Base-by-base conservation (phyloP, 179 eudicot species). In the Vitellaria paradoxa region DNA sequence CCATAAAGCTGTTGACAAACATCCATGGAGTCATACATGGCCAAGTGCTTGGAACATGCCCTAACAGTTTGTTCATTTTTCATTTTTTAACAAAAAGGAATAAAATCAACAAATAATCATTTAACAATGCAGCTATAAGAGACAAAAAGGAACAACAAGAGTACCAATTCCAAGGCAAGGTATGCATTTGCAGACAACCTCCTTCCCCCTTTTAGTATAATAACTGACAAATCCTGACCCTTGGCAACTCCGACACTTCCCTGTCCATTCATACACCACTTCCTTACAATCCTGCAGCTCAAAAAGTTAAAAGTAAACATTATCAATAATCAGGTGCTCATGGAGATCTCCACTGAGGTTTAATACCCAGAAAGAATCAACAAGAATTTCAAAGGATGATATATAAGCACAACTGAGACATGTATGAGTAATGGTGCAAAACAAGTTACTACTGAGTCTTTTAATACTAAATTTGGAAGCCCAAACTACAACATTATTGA, bases 221-320 rank as follows among this genome's bases (percentile, higher is more conserved):
- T 91, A 93, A 85, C 92, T 86, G 67, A 85, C 83, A 77, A 76
- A 86, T 20, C 99, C 99, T 20, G 96, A 68, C 62, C 98, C 99
- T 88, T 91, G 97, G 78, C 99, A 96, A 87, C 99, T 93, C 70
- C 97, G 89, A 81, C 99, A 96, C 81, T 88, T 88, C 20, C 99
- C 99, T 20, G 98, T 93, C 99, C 99, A 96, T 81, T 96, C 98
- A 77, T 93, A 96, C 23, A 93, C 96, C 82, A 92, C 88, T 71
- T 76, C 76, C 79, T 79, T 91, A 80, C 99, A 96, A 83, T 96
- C 98, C 99, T 96, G 82, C 79, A 86, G 15, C 37, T 59, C 71
- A 61, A 78, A 57, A 30, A 30, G 37, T 30, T 30, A 30, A 30
- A 75, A 65, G 40, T 11, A 59, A 14, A 68, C 57, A 55, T 9